Evolutionary conservation across 108 stramenopile species (phyloP).

Genomic region (Mediolabrus comicus): DNA sequence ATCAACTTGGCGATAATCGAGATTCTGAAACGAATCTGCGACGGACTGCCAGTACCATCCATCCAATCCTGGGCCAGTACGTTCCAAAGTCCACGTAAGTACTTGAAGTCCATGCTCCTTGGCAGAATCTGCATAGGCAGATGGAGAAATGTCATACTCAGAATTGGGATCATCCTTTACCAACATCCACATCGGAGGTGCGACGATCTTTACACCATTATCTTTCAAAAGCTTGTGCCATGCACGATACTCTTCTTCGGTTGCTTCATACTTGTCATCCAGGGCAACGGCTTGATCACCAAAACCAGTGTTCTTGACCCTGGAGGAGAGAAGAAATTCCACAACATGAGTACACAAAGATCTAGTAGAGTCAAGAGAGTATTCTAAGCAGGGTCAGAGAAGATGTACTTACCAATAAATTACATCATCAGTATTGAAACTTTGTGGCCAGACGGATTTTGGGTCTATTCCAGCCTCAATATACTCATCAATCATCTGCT

Average conservation of each 20-base stretch:
- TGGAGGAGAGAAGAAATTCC: too few species aligned
- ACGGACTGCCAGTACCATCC: slow-evolving; percentile 58
- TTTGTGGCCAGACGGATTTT: slow-evolving; percentile 62
- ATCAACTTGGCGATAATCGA: slow-evolving; percentile 20
- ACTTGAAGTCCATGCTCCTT: slow-evolving; percentile 52
- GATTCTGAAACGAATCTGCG: slow-evolving; percentile 11
- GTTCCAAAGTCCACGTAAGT: slow-evolving; percentile 77
- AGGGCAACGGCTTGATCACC: slow-evolving; percentile 61
- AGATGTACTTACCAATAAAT: slow-evolving; percentile 38
- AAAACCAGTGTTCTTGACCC: slow-evolving; percentile 52
- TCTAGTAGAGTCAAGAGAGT: too few species aligned
- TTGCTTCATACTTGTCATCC: slow-evolving; percentile 35
- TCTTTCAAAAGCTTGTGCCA: slow-evolving; percentile 17
- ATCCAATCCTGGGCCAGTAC: slow-evolving; percentile 43
- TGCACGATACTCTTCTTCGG: slow-evolving; percentile 18
- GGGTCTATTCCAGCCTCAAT: slow-evolving; percentile 54
- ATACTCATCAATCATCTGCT: slow-evolving; percentile 74
- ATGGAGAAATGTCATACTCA: slow-evolving; percentile 34
- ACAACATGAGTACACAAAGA: too few species aligned
- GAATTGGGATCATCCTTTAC: slow-evolving; percentile 34
- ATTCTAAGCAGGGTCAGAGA: too few species aligned
- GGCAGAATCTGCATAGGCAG: slow-evolving; percentile 46
- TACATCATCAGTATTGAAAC: slow-evolving; percentile 49
- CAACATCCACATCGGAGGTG: slow-evolving; percentile 58
- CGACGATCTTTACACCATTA: slow-evolving; percentile 56